Percentiles rank a stretch among this genome's conserved stretches.
Conservation (phyloP, 1,284 basidiomycete species). For the Phlebopus sp. region DNA sequence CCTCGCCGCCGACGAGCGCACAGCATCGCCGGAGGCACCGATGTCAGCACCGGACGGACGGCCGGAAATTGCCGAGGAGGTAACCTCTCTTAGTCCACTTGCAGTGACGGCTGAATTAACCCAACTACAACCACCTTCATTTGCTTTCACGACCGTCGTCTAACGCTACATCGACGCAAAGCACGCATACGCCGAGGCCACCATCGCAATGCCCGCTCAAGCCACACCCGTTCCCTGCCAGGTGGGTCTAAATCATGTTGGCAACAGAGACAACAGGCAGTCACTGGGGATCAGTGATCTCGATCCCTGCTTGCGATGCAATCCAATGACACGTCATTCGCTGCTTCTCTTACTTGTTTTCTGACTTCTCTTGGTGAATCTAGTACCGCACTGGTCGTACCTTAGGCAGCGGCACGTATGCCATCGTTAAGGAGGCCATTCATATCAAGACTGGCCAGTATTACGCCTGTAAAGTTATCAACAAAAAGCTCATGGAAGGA, state of each 20-base stretch:
- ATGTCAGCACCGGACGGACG: slow-evolving; percentile 20
- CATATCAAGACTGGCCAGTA: slow-evolving; percentile 88
- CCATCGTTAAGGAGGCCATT: slow-evolving; percentile 93
- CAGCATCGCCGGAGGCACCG: slow-evolving; percentile 25
- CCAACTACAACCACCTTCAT: not conserved
- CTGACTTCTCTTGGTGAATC: slow-evolving; percentile 7
- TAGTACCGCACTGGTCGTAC: slow-evolving; percentile 94
- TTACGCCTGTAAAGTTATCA: slow-evolving; percentile 93
- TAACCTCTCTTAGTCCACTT: slow-evolving; percentile 7
- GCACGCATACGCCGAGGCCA: slow-evolving; percentile 12
- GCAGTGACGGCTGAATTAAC: slow-evolving; percentile 12
- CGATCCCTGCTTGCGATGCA: not conserved
- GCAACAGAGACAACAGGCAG: not conserved
- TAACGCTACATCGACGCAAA: slow-evolving; percentile 10
- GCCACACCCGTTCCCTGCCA: slow-evolving; percentile 61
- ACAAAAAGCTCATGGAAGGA: slow-evolving; percentile 98
- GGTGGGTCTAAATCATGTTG: slow-evolving; percentile 34
- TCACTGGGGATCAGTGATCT: not conserved
- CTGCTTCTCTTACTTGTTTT: slow-evolving; percentile 8
- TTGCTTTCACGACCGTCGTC: not conserved
- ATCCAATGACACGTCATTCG: not conserved
- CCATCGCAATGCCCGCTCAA: slow-evolving; percentile 24
- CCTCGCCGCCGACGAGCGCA: slow-evolving; percentile 7
- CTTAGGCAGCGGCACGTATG: slow-evolving; percentile 89
- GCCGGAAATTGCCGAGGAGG: slow-evolving; percentile 27